Evolutionary conservation across 129 eudicot genomes (phyloP), one percentile per base, ranked within the genome.

Genomic region (Cynara cardunculus): DNA sequence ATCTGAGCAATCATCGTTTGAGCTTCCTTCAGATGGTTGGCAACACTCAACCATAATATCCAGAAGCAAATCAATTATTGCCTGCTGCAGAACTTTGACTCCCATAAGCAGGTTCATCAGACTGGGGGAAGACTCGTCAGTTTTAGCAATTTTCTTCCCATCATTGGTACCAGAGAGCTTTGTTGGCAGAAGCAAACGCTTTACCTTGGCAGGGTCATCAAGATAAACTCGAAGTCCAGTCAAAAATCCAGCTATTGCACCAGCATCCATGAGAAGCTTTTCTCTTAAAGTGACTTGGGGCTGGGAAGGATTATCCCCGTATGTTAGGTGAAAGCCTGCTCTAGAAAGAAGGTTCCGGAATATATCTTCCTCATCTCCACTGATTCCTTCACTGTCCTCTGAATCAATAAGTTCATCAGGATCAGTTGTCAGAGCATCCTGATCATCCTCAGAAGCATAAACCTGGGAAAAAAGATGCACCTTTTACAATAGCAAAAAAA

Each of bases 41-140:
- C 99, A 96, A 80, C 99, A 96, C 69, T 92, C 99, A 19, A 96
- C 98, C 99, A 96, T 96, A 78, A 96, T 96, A 83, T 96, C 99
- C 76, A 96, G 87, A 56, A 96, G 97, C 80, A 96, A 81, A 92
- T 96, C 99, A 78, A 96, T 86, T 30, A 96, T 92, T 72, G 98
- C 99, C 78, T 92, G 99, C 82, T 96, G 99, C 82, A 96, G 73
- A 62, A 91, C 98, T 87, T 96, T 96, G 69, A 96, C 98, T 34
- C 99, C 99, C 99, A 96, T 96, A 81, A 96, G 83, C 85, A 96
- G 87, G 74, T 96, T 93, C 92, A 96, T 91, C 74, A 93, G 69
- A 84, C 99, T 96, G 37, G 99, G 99, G 31, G 97, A 92, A 26
- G 99, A 89, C 77, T 96, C 97, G 30, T 91, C 93, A 59, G 86